Evolutionary conservation across 768 basidiomycete species (phyloP).

Genomic region (Leccinellum luteum): DNA sequence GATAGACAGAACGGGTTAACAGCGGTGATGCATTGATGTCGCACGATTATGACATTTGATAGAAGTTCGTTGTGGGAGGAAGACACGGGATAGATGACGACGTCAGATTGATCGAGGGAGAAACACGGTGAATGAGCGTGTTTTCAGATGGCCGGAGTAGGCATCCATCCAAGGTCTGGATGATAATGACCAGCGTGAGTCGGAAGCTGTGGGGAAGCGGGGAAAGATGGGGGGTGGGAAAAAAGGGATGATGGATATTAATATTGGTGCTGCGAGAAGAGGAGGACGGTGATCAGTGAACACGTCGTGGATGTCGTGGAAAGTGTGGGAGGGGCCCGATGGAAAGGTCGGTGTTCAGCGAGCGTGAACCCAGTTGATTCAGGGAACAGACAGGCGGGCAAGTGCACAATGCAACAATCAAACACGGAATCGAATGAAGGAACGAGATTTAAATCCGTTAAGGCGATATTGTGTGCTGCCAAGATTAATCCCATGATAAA

Average conservation of each 20-base stretch:
- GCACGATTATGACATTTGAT: conserved; percentile 18
- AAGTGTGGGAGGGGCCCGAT: not conserved
- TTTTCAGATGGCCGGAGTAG: conserved; percentile 5
- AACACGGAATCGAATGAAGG: not conserved
- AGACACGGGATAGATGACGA: conserved; percentile 7
- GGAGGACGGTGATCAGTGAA: not conserved
- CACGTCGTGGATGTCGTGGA: not conserved
- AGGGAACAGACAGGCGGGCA: not conserved
- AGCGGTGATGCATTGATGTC: conserved; percentile 23
- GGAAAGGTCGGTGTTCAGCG: too few relatives aligned
- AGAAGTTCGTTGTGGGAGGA: conserved; percentile 24
- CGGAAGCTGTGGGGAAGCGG: conserved; percentile 21
- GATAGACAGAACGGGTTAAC: not conserved
- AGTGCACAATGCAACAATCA: not conserved
- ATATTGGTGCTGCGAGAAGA: conserved; percentile 2
- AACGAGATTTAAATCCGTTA: conserved; percentile 5
- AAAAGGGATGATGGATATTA: conserved; percentile 7
- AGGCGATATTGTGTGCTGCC: conserved; percentile 6
- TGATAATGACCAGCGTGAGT: not conserved
- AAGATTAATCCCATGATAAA: conserved; percentile 11
- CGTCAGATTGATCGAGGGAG: conserved; percentile 10
- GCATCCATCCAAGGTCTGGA: not conserved
- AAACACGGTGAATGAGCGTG: conserved; percentile 7
- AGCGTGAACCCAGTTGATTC: too few relatives aligned
- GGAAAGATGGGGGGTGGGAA: conserved; percentile 22